Evolutionary conservation across 805 yeast species (phyloP).

Genomic region (Clavispora santaluciae): DNA sequence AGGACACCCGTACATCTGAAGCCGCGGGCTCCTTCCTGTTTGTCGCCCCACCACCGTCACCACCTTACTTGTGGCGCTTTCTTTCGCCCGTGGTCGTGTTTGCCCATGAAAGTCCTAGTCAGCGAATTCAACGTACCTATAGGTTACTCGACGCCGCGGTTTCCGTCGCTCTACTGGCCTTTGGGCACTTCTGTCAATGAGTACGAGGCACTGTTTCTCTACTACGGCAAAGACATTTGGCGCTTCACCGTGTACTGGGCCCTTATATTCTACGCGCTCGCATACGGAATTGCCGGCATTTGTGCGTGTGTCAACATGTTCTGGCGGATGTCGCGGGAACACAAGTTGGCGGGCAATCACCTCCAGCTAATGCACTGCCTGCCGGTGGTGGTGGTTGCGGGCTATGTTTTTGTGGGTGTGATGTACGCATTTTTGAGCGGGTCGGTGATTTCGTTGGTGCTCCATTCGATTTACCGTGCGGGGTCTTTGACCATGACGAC

Average conservation of each 20-base stretch:
- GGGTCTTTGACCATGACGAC: slow-evolving; percentile 87
- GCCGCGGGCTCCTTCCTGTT: too few relatives aligned
- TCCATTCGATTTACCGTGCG: slow-evolving; percentile 71
- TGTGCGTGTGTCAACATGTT: slow-evolving; percentile 41
- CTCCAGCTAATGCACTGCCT: slow-evolving; percentile 9
- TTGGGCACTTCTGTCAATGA: slow-evolving; percentile 31
- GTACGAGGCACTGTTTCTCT: slow-evolving; percentile 54
- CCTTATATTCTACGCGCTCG: slow-evolving; percentile 56
- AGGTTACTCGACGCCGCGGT: slow-evolving; percentile 73
- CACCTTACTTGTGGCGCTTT: too few relatives aligned
- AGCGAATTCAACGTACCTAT: slow-evolving; percentile 61
- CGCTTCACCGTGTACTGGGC: slow-evolving; percentile 79
- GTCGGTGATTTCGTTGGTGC: slow-evolving; percentile 67
- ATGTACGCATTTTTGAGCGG: slow-evolving; percentile 69
- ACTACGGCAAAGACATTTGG: slow-evolving; percentile 73
- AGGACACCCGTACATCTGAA: too few relatives aligned
- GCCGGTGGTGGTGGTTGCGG: slow-evolving; percentile 39
- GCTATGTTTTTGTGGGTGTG: slow-evolving; percentile 52
- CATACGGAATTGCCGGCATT: slow-evolving; percentile 61
- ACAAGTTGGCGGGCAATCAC: slow-evolving; percentile 14
- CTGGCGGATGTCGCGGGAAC: background rate
- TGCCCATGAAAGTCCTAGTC: slow-evolving; percentile 26
- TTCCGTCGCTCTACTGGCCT: slow-evolving; percentile 83
- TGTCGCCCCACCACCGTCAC: too few relatives aligned
- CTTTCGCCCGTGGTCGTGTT: too few relatives aligned